Evolutionary conservation across 768 basidiomycete species (phyloP).

Genomic region (Erythrobasidium yunnanense): DNA sequence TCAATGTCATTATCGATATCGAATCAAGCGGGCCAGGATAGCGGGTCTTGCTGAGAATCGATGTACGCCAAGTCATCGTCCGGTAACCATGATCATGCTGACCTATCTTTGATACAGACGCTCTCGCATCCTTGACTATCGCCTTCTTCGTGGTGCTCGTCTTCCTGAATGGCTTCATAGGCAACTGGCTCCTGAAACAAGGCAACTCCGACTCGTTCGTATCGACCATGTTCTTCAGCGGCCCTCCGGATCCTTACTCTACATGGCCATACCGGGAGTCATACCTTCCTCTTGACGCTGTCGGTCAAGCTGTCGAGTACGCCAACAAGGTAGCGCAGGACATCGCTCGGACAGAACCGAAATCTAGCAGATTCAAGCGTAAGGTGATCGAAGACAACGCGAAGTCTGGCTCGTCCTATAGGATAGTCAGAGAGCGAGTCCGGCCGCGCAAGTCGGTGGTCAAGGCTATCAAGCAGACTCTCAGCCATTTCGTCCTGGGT

Average conservation of each 20-base stretch:
- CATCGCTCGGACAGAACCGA: background rate
- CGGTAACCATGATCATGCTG: background rate
- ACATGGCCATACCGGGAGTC: background rate
- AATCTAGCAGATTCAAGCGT: background rate
- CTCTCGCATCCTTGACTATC: background rate
- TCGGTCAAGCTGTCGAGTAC: constrained; percentile 22
- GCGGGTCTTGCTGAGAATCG: constrained; percentile 22
- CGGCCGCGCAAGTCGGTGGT: background rate
- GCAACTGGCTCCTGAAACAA: constrained; percentile 13
- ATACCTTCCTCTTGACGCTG: constrained; percentile 6
- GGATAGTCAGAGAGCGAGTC: constrained; percentile 3
- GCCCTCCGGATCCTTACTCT: background rate
- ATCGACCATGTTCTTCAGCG: constrained; percentile 2
- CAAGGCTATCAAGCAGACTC: background rate
- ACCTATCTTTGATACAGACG: background rate
- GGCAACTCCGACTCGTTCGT: constrained; percentile 1
- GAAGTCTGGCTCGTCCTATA: background rate
- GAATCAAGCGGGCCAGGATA: constrained; percentile 14
- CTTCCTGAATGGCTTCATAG: constrained; percentile 14
- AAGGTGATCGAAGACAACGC: background rate
- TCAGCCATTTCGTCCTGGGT: background rate
- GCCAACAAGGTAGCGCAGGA: constrained; percentile 11
- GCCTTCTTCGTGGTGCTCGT: constrained; percentile 22
- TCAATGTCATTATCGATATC: constrained; percentile 15
- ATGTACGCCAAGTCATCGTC: background rate